phyloP scores from a whole-genome alignment of 2,329 filamentous ascomycete species.

The Arthrocladium fulminans region DNA sequence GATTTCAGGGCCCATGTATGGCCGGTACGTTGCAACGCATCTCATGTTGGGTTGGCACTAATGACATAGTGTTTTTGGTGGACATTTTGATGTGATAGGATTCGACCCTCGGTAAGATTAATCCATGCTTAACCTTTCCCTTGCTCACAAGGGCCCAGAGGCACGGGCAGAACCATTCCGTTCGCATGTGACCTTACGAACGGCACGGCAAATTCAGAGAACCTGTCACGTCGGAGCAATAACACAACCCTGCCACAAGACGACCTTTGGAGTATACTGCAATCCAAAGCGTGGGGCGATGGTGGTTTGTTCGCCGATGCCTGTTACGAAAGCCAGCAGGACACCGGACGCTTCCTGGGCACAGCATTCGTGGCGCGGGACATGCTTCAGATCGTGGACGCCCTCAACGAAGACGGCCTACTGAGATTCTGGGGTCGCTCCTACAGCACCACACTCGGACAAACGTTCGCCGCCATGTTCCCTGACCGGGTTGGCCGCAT shows the following conservation, averaged over 20 bases:
- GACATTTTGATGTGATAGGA: slow-evolving; percentile 15
- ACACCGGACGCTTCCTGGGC: slow-evolving; percentile 22
- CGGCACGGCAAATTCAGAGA: not conserved
- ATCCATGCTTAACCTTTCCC: too few species aligned
- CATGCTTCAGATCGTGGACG: slow-evolving; percentile 38
- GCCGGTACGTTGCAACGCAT: too few species aligned
- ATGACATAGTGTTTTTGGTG: too few species aligned
- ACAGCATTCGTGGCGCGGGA: slow-evolving; percentile 40
- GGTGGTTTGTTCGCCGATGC: slow-evolving; percentile 8
- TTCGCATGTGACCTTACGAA: slow-evolving; percentile 14
- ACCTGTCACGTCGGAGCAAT: not conserved
- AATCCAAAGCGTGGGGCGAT: slow-evolving; percentile 14
- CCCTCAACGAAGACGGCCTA: slow-evolving; percentile 34
- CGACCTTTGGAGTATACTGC: too few species aligned
- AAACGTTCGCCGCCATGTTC: slow-evolving; percentile 32
- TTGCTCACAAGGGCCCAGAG: too few species aligned
- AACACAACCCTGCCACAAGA: too few species aligned
- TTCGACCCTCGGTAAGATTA: slow-evolving; percentile 20
- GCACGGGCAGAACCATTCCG: slow-evolving; percentile 16
- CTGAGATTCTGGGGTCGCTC: slow-evolving; percentile 23
- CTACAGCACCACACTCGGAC: slow-evolving; percentile 28
- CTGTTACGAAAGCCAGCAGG: slow-evolving; percentile 2
- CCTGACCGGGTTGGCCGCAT: slow-evolving; percentile 33
- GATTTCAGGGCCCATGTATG: too few species aligned
- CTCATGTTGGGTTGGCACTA: too few species aligned